Conservation (phyloP, 2,329 filamentous ascomycete species). For the Aureobasidium sp. region DNA sequence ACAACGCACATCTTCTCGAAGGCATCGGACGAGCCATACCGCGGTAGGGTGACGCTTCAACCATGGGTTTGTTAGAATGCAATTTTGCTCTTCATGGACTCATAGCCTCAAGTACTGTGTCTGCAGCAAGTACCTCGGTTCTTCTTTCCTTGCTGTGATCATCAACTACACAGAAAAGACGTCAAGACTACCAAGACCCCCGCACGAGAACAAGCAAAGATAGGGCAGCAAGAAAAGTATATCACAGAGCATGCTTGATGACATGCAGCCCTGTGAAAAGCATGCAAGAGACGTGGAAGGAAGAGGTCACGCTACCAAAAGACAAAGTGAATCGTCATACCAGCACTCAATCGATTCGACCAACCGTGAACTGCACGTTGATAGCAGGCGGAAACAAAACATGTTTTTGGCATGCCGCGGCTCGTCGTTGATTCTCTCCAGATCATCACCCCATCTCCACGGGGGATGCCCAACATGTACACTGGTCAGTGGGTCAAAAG, state of each 20-base stretch:
- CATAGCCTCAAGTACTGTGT: not conserved
- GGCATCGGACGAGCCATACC: too few relatives aligned
- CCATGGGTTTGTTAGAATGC: not conserved
- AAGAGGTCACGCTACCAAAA: constrained; percentile 11
- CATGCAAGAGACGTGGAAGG: not conserved
- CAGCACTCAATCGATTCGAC: not conserved
- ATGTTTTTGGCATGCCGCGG: not conserved
- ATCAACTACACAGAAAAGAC: not conserved
- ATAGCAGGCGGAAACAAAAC: not conserved
- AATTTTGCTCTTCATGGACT: not conserved
- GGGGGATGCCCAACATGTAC: too few relatives aligned
- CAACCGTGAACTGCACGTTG: not conserved
- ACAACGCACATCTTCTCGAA: too few relatives aligned
- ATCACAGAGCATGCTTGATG: not conserved
- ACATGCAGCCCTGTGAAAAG: not conserved
- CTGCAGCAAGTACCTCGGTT: not conserved
- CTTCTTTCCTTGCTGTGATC: not conserved
- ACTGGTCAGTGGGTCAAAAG: not conserved
- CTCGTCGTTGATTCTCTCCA: not conserved
- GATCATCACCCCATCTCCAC: constrained; percentile 7
- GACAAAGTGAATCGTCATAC: not conserved
- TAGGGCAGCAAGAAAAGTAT: not conserved
- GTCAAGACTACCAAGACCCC: not conserved
- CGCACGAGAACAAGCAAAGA: not conserved
- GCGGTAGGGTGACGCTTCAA: too few relatives aligned